Evolutionary conservation across 2,329 filamentous ascomycete genomes (phyloP).

Genomic region (Endoconidiophora laricicola): DNA sequence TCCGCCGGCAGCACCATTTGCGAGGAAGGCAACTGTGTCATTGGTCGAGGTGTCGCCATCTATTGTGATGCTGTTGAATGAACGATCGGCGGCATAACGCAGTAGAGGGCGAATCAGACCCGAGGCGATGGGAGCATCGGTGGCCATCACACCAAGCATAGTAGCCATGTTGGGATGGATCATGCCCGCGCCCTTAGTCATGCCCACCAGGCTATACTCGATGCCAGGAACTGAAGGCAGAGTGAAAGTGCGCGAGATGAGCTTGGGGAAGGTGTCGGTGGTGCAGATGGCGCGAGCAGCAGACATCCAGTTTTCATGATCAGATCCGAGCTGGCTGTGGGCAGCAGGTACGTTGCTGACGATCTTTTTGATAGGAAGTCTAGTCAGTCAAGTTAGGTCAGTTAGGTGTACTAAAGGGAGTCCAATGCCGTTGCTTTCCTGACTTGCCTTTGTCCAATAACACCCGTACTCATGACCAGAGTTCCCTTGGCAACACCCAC

Average conservation of each 20-base stretch:
- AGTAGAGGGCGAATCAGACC: conserved; percentile 53
- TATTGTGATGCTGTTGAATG: conserved; percentile 93
- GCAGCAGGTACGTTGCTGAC: conserved; percentile 64
- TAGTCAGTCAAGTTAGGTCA: conserved; percentile 19
- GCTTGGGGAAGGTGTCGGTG: conserved; percentile 95
- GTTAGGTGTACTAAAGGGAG: background rate
- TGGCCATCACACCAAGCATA: conserved; percentile 77
- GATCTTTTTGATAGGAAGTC: conserved; percentile 83
- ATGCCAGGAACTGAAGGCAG: conserved; percentile 54
- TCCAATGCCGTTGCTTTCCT: background rate
- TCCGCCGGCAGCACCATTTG: conserved; percentile 81
- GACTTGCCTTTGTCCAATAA: conserved; percentile 73
- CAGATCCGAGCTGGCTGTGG: conserved; percentile 50
- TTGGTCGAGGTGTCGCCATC: conserved; percentile 97
- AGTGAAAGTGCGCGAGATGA: conserved; percentile 68
- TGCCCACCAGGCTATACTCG: conserved; percentile 75
- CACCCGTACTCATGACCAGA: conserved; percentile 97
- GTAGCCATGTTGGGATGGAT: conserved; percentile 99
- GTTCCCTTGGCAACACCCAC: conserved; percentile 38
- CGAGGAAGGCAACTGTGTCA: conserved; percentile 86
- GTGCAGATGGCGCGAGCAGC: conserved; percentile 90
- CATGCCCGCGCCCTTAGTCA: conserved; percentile 98
- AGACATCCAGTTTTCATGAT: conserved; percentile 73
- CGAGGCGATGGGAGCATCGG: conserved; percentile 66
- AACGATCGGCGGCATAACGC: conserved; percentile 57